Evolutionary conservation across 176 grass and related monocot genomes (phyloP).

Genomic region (Cenchrus fungigraminus): DNA sequence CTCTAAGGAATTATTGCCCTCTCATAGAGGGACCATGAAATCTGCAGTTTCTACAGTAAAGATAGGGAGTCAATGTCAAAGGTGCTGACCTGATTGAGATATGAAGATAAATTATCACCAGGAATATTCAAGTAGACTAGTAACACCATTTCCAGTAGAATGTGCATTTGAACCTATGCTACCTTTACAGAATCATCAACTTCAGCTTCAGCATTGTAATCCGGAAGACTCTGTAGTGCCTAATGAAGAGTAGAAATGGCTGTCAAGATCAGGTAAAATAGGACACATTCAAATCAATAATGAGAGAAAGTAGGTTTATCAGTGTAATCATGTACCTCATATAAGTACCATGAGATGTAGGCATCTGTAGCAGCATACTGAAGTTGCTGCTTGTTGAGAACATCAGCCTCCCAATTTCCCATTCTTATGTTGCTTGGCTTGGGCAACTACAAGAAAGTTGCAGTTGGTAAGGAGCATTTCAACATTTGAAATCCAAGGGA

Average conservation of each 20-base stretch:
- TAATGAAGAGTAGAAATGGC: conserved; percentile 36
- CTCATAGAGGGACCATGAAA: background rate
- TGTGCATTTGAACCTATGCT: conserved; percentile 10
- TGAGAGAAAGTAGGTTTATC: conserved; percentile 1
- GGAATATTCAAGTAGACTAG: background rate
- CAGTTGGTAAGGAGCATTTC: conserved; percentile 8
- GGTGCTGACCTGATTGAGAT: conserved; percentile 45
- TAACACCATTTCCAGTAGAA: background rate
- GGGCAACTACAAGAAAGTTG: conserved; percentile 55
- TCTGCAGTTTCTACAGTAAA: background rate
- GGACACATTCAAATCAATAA: conserved; percentile 3
- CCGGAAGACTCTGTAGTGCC: conserved; percentile 56
- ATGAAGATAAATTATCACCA: conserved; percentile 24
- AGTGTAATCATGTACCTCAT: conserved; percentile 60
- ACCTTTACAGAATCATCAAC: conserved; percentile 15
- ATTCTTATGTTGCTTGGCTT: conserved; percentile 88
- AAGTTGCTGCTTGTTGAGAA: conserved; percentile 72
- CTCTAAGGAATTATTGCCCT: background rate
- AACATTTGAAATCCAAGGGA: background rate
- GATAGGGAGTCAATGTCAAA: background rate
- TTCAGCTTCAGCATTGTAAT: conserved; percentile 45
- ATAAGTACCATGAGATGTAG: conserved; percentile 87
- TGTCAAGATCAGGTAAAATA: conserved; percentile 1
- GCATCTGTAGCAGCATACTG: conserved; percentile 98
- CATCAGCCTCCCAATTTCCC: conserved; percentile 89